These are phyloP conservation scores for Sarocladium oryzae DNA, from an alignment of 2,329 filamentous ascomycete genomes.

Conservation along the genomic window DNA sequence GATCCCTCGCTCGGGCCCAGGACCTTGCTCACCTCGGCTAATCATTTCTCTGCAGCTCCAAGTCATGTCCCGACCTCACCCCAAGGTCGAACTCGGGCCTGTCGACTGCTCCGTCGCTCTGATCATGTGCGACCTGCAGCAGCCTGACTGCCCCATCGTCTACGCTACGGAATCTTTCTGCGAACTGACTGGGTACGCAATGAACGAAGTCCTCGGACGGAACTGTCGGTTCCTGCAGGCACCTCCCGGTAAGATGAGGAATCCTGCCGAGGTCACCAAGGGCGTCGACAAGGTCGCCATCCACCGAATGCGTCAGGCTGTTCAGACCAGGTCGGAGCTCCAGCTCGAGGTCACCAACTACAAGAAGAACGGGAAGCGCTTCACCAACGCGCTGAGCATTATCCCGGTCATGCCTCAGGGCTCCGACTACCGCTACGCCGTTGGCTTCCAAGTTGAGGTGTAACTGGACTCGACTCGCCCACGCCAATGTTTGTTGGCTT, in stretches of 20 bases:
- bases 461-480: conserved; percentile 21
- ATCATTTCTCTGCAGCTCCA: conserved; percentile 35
- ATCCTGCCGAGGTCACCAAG: conserved; percentile 10
- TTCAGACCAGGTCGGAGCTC: conserved; percentile 39
- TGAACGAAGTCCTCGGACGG: conserved; percentile 65
- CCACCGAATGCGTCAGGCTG: conserved; percentile 41
- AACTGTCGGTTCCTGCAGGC: conserved; percentile 84
- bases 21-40: conserved; percentile 6
- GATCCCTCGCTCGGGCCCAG: not conserved
- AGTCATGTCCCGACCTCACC: conserved; percentile 64
- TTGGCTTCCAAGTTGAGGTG: conserved; percentile 74
- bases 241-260: conserved; percentile 46
- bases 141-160: conserved; percentile 70
- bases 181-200: conserved; percentile 70
- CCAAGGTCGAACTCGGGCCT: conserved; percentile 71
- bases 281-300: conserved; percentile 44
- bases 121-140: conserved; percentile 70
- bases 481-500: not conserved
- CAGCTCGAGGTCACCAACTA: conserved; percentile 65
- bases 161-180: conserved; percentile 80
- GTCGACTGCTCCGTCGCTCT: conserved; percentile 82
- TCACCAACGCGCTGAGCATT: conserved; percentile 80
- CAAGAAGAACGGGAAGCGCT: conserved; percentile 69
- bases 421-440: conserved; percentile 61
- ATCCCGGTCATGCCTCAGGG: conserved; percentile 69